phyloP scores from a whole-genome alignment of 805 yeast genomes.

The Barnettozyma botsteinii region DNA sequence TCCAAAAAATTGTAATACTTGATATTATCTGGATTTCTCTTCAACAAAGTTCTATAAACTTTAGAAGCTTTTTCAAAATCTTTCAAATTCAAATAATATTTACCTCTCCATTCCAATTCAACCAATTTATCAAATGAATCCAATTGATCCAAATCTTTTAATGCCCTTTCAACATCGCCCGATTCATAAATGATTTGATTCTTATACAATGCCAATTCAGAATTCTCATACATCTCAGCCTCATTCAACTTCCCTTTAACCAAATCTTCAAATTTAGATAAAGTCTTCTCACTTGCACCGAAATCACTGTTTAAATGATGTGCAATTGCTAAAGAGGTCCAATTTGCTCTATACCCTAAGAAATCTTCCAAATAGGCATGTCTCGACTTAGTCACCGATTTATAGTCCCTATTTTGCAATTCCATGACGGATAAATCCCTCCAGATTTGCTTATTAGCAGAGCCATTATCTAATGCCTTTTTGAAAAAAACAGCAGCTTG shows the following conservation, averaged over 20 bases:
- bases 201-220: slow-evolving; percentile 74
- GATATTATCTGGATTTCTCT: slow-evolving; percentile 80
- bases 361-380: slow-evolving; percentile 61
- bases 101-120: slow-evolving; percentile 61
- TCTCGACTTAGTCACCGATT: slow-evolving; percentile 56
- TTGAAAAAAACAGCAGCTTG: slow-evolving; percentile 78
- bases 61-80: slow-evolving; percentile 57
- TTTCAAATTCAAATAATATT: slow-evolving; percentile 53
- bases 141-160: slow-evolving; percentile 54
- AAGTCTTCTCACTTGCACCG: slow-evolving; percentile 62
- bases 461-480: slow-evolving; percentile 70
- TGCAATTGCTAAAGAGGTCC: slow-evolving; percentile 87
- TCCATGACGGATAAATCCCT: slow-evolving; percentile 80
- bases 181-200: slow-evolving; percentile 61
- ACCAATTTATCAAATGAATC: slow-evolving; percentile 54
- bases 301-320: slow-evolving; percentile 69
- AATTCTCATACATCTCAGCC: slow-evolving; percentile 67
- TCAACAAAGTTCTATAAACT: slow-evolving; percentile 61
- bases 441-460: slow-evolving; percentile 69
- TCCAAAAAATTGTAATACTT: slow-evolving; percentile 66
- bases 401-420: slow-evolving; percentile 72
- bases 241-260: slow-evolving; percentile 64
- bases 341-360: slow-evolving; percentile 82
- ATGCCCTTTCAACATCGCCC: slow-evolving; percentile 31
- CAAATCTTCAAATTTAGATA: slow-evolving; percentile 69